Evolutionary conservation across 768 basidiomycete genomes (phyloP).

Genomic region (Pleurotus eryngii): DNA sequence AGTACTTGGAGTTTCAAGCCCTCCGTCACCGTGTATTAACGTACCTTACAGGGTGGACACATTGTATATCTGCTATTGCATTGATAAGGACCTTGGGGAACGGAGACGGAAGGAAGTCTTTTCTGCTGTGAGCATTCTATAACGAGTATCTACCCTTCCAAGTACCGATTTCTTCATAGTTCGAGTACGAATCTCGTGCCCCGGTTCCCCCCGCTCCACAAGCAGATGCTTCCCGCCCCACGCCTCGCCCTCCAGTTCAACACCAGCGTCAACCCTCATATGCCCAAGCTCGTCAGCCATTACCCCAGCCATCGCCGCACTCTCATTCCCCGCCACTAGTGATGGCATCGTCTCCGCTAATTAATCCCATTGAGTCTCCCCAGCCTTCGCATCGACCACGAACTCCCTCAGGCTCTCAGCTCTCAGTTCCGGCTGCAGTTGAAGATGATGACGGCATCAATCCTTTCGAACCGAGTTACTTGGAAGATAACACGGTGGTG

Average conservation of each 20-base stretch:
- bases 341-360: not conserved
- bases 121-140: constrained; percentile 28
- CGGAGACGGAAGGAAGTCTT: constrained; percentile 40
- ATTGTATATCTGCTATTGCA: constrained; percentile 46
- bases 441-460: constrained; percentile 36
- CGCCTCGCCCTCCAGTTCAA: constrained; percentile 9
- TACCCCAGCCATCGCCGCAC: constrained; percentile 14
- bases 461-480: constrained; percentile 37
- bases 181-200: constrained; percentile 27
- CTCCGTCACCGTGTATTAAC: not conserved
- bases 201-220: constrained; percentile 8
- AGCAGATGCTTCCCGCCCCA: constrained; percentile 7
- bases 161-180: constrained; percentile 16
- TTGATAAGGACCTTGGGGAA: constrained; percentile 42
- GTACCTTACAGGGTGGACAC: constrained; percentile 35
- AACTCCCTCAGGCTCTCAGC: constrained; percentile 2
- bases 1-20: constrained; percentile 14
- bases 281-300: constrained; percentile 13
- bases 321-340: constrained; percentile 4
- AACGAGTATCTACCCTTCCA: not conserved
- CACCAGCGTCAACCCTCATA: constrained; percentile 8
- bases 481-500: constrained; percentile 22
- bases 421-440: constrained; percentile 8
- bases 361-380: constrained; percentile 13
- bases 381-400: not conserved